phyloP scores from a whole-genome alignment of 2,329 filamentous ascomycete genomes.

The Akanthomyces lecanii region DNA sequence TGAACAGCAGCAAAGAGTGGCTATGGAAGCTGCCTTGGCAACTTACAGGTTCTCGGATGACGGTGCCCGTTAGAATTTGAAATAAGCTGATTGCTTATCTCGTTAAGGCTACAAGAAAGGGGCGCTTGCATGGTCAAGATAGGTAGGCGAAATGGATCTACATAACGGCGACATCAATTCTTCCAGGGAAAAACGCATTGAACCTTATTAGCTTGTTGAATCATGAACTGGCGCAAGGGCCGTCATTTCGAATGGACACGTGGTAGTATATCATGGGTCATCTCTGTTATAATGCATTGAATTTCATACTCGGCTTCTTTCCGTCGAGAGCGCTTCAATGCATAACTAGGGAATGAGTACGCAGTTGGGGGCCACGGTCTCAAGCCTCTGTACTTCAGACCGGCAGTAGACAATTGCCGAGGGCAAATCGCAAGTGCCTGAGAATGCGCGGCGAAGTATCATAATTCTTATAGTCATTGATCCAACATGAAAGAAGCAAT shows the following conservation, averaged over 20 bases:
- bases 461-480: constrained; percentile 5
- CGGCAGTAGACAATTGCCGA: neutral
- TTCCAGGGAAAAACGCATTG: neutral
- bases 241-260: neutral
- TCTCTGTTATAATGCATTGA: neutral
- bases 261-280: neutral
- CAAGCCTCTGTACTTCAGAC: neutral
- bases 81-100: neutral
- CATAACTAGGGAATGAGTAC: neutral
- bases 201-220: neutral
- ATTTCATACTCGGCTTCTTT: neutral
- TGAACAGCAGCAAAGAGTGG: neutral
- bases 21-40: neutral
- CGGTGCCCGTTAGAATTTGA: neutral
- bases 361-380: neutral
- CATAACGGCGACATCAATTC: neutral
- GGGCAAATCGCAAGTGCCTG: neutral
- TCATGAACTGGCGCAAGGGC: neutral
- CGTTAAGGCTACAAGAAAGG: neutral
- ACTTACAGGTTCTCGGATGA: constrained; percentile 21
- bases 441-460: neutral
- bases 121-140: too few species aligned
- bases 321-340: neutral
- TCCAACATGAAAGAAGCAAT: constrained; percentile 6
- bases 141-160: neutral